phyloP scores from a whole-genome alignment of 2,329 filamentous ascomycete species.

The Aciculosporium take region DNA sequence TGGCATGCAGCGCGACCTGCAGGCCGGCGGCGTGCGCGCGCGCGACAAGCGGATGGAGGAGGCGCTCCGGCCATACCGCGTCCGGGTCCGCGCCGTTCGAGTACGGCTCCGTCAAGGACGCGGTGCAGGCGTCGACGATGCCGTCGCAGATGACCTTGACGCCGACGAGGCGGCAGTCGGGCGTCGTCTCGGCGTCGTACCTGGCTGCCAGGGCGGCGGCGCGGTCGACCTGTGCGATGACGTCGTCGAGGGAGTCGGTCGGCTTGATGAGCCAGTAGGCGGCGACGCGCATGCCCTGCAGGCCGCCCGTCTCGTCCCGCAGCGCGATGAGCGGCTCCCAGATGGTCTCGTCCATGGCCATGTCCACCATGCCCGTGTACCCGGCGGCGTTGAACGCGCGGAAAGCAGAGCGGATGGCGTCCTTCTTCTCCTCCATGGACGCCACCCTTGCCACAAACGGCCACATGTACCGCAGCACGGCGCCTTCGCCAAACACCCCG shows the following conservation, averaged over 20 bases:
- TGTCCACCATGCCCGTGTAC: conserved; percentile 42
- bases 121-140: conserved; percentile 51
- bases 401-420: conserved; percentile 33
- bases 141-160: conserved; percentile 54
- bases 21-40: conserved; percentile 38
- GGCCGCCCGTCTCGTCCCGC: conserved; percentile 17
- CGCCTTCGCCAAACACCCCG: conserved; percentile 38
- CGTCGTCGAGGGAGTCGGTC: conserved; percentile 22
- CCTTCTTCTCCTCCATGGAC: conserved; percentile 31
- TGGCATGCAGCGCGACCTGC: conserved; percentile 51
- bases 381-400: conserved; percentile 35
- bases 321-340: conserved; percentile 38
- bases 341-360: conserved; percentile 46
- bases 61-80: conserved; percentile 39
- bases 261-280: conserved; percentile 45
- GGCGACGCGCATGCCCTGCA: conserved; percentile 28
- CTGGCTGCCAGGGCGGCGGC: conserved; percentile 29
- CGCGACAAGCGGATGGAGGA: conserved; percentile 38
- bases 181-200: conserved; percentile 21
- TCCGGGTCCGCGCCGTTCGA: conserved; percentile 30
- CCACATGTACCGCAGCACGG: conserved; percentile 39
- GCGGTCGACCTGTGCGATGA: conserved; percentile 33
- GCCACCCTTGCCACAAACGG: conserved; percentile 35
- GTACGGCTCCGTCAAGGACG: conserved; percentile 45
- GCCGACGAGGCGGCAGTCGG: conserved; percentile 37